Conservation (phyloP, 768 basidiomycete genomes). For the Cubamyces lactineus region DNA sequence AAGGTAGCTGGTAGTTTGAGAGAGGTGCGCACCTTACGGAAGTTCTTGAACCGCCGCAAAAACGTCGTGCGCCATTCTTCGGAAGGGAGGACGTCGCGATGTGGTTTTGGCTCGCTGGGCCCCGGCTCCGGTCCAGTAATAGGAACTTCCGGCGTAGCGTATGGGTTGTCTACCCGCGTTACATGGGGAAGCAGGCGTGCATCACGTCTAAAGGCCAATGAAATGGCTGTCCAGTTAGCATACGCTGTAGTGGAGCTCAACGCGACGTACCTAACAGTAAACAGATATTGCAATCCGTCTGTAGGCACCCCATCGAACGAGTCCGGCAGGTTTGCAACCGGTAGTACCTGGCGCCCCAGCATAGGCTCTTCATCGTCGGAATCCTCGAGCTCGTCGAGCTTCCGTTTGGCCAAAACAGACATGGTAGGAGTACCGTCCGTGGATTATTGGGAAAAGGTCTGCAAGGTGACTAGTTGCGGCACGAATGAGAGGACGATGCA, state of each 20-base stretch:
- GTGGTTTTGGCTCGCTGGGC: conserved; percentile 18
- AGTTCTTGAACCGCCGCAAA: conserved; percentile 61
- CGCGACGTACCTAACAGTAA: conserved; percentile 68
- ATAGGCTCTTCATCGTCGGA: conserved; percentile 65
- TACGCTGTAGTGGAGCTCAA: conserved; percentile 1
- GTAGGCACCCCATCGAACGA: conserved; percentile 66
- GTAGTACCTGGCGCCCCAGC: conserved; percentile 72
- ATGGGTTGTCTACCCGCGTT: conserved; percentile 72
- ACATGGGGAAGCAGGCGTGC: conserved; percentile 65
- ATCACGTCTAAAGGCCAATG: conserved; percentile 57
- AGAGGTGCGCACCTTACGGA: conserved; percentile 58
- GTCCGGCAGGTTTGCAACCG: conserved; percentile 78
- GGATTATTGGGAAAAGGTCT: too few relatives aligned
- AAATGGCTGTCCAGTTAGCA: conserved; percentile 10
- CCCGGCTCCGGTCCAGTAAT: conserved; percentile 20
- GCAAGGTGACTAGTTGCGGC: background rate
- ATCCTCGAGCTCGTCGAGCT: conserved; percentile 51
- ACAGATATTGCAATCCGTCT: conserved; percentile 81
- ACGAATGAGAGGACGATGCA: background rate
- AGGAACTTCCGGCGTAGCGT: conserved; percentile 45
- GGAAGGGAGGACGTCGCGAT: conserved; percentile 51
- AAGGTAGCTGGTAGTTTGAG: background rate
- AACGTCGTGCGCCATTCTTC: conserved; percentile 67
- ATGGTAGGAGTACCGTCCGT: too few relatives aligned
- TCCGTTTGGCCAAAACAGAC: conserved; percentile 50